Conservation (phyloP, 2,329 filamentous ascomycete genomes). For the Diaporthe citriasiana region DNA sequence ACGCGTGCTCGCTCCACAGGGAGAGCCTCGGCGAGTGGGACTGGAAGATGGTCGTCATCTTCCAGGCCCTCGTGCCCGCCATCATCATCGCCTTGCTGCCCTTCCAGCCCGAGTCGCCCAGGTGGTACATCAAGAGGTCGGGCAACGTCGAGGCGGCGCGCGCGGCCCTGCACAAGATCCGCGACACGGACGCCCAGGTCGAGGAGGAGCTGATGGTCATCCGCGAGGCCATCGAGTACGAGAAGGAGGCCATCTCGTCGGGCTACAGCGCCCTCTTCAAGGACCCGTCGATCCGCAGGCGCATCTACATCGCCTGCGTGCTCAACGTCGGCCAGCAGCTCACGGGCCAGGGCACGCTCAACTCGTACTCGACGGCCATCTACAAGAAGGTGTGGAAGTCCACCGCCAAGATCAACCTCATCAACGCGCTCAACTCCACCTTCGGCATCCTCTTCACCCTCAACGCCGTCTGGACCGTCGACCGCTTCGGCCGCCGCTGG, state of each 20-base stretch:
- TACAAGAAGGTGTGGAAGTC: conserved; percentile 78
- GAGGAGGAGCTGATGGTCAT: conserved; percentile 76
- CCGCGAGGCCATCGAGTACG: conserved; percentile 77
- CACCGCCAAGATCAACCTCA: conserved; percentile 74
- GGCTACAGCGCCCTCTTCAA: conserved; percentile 78
- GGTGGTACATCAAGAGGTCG: conserved; percentile 76
- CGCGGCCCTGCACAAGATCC: conserved; percentile 69
- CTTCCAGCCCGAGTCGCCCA: conserved; percentile 77
- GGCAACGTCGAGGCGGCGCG: conserved; percentile 73
- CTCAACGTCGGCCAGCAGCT: conserved; percentile 81
- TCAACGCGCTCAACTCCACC: conserved; percentile 82
- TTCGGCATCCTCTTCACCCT: conserved; percentile 81
- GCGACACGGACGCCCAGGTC: conserved; percentile 74
- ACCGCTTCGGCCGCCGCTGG: conserved; percentile 79
- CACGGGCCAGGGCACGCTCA: conserved; percentile 79
- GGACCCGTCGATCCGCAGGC: conserved; percentile 76
- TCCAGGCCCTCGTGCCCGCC: conserved; percentile 77
- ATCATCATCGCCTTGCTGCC: conserved; percentile 74
- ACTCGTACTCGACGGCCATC: conserved; percentile 80
- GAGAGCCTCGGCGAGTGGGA: conserved; percentile 76
- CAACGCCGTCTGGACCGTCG: conserved; percentile 80
- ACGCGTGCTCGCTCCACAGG: conserved; percentile 69
- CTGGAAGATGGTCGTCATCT: conserved; percentile 80
- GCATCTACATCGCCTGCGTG: conserved; percentile 74
- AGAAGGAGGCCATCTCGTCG: conserved; percentile 76